Evolutionary conservation across 805 yeast species (phyloP).

Genomic region (Myxozyma lipomycoides): DNA sequence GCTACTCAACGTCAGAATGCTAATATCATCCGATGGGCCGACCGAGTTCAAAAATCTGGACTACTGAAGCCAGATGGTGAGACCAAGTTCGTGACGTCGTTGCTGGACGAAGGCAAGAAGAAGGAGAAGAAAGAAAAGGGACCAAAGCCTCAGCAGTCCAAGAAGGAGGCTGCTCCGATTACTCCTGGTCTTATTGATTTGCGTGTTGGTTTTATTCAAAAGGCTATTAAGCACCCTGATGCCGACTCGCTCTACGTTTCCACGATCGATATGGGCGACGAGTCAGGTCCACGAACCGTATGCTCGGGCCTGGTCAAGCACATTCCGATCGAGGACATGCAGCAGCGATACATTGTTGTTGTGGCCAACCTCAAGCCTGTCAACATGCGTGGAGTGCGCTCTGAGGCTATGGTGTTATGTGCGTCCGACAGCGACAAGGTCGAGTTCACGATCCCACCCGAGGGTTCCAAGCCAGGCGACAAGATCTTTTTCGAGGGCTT

Average conservation of each 20-base stretch:
- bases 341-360: constrained; percentile 77
- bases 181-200: constrained; percentile 83
- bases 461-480: constrained; percentile 90
- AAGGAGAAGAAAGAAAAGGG: constrained; percentile 50
- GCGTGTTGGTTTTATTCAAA: constrained; percentile 94
- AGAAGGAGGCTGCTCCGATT: constrained; percentile 52
- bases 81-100: constrained; percentile 35
- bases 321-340: constrained; percentile 90
- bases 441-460: constrained; percentile 94
- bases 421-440: constrained; percentile 62
- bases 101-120: constrained; percentile 38
- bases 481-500: constrained; percentile 91
- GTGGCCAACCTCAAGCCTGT: constrained; percentile 98
- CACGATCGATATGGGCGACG: constrained; percentile 94
- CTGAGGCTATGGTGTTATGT: constrained; percentile 95
- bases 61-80: constrained; percentile 43
- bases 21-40: constrained; percentile 91
- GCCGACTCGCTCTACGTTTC: constrained; percentile 96
- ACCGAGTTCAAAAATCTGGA: constrained; percentile 67
- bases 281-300: constrained; percentile 94
- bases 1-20: constrained; percentile 61
- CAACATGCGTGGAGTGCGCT: constrained; percentile 94
- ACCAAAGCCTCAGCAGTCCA: constrained; percentile 48
- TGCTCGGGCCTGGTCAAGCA: constrained; percentile 94
- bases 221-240: constrained; percentile 95